Evolutionary conservation across 805 yeast genomes (phyloP).

Genomic region (Metschnikowia cerradonensis): DNA sequence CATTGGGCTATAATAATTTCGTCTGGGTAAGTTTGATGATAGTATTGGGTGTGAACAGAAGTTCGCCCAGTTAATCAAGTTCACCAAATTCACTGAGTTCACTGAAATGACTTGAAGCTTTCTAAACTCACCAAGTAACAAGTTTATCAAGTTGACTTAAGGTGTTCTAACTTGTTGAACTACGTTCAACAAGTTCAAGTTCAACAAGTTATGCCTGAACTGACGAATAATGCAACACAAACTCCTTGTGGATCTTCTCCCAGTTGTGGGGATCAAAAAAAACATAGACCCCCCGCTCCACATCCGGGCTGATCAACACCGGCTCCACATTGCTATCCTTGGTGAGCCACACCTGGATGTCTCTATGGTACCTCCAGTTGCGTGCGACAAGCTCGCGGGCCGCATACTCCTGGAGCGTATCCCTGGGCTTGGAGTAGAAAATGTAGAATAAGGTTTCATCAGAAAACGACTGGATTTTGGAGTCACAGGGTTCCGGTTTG

Average conservation of each 20-base stretch:
- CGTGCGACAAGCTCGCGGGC: slow-evolving; percentile 86
- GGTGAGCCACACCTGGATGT: slow-evolving; percentile 92
- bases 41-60: too few species aligned
- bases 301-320: slow-evolving; percentile 68
- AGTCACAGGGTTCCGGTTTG: slow-evolving; percentile 42
- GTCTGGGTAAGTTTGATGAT: too few species aligned
- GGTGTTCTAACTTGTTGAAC: too few species aligned
- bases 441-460: slow-evolving; percentile 93
- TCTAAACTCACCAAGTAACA: too few species aligned
- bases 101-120: too few species aligned
- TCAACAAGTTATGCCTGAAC: slow-evolving; percentile 19
- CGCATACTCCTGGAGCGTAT: slow-evolving; percentile 87
- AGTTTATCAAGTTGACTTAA: too few species aligned
- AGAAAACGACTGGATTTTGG: slow-evolving; percentile 57
- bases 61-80: too few species aligned
- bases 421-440: slow-evolving; percentile 90
- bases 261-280: slow-evolving; percentile 95
- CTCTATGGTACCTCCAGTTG: slow-evolving; percentile 97
- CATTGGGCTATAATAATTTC: too few species aligned
- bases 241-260: slow-evolving; percentile 82
- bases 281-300: slow-evolving; percentile 89
- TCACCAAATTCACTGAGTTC: too few species aligned
- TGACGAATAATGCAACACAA: slow-evolving; percentile 48
- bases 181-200: too few species aligned
- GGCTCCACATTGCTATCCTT: slow-evolving; percentile 91